Conservation (phyloP, 2,329 filamentous ascomycete species). For the Trichoderma aggressivum region DNA sequence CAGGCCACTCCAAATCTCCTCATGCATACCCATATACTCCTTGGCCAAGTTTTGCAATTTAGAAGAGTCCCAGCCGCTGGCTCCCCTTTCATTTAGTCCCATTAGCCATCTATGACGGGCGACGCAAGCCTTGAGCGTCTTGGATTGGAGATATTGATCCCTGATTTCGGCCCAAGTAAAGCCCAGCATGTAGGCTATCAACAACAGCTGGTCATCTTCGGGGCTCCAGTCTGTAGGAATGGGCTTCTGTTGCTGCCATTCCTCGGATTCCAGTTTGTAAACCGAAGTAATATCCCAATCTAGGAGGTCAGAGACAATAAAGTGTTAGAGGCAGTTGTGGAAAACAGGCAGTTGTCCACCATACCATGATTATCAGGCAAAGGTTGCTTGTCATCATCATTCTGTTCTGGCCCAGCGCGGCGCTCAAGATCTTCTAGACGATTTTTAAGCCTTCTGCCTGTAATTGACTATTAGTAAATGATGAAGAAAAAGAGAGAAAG, state of each 20-base stretch:
- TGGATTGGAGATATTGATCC: background rate
- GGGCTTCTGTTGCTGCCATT: background rate
- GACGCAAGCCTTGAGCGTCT: background rate
- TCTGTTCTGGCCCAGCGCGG: constrained; percentile 60
- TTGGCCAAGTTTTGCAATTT: background rate
- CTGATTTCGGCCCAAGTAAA: background rate
- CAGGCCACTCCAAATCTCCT: background rate
- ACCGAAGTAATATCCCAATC: background rate
- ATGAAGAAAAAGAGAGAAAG: background rate
- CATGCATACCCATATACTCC: background rate
- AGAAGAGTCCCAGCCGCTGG: background rate
- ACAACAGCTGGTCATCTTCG: background rate
- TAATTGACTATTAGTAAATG: constrained; percentile 21
- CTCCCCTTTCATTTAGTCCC: background rate
- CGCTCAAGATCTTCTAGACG: constrained; percentile 81
- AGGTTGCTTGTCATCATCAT: constrained; percentile 38
- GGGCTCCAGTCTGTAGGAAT: background rate
- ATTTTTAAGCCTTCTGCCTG: constrained; percentile 90
- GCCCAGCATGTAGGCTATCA: background rate
- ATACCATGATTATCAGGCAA: constrained; percentile 15
- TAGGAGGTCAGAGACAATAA: background rate
- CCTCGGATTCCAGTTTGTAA: background rate
- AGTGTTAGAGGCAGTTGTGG: background rate
- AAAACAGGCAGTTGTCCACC: background rate
- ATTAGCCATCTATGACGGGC: background rate